Evolutionary conservation across 2,329 filamentous ascomycete genomes (phyloP).

Genomic region (Alternaria postmessia): DNA sequence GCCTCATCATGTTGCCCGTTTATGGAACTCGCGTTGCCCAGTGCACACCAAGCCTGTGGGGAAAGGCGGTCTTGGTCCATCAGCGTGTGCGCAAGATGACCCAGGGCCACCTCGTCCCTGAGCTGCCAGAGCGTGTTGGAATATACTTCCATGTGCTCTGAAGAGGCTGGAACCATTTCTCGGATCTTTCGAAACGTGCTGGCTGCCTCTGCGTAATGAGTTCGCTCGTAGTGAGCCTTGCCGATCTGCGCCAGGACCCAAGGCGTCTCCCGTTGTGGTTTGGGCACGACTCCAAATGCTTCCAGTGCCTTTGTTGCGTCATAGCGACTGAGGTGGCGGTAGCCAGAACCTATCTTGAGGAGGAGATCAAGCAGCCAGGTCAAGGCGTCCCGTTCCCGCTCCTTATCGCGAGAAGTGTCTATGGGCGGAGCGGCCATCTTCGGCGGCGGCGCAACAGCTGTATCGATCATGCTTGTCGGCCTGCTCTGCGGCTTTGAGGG

Average conservation of each 20-base stretch:
- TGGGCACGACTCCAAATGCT: conserved; percentile 74
- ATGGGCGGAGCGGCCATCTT: conserved; percentile 55
- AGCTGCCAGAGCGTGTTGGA: conserved; percentile 99
- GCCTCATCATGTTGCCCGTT: conserved; percentile 94
- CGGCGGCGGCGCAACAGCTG: conserved; percentile 31
- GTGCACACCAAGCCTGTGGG: conserved; percentile 93
- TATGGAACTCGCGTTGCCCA: conserved; percentile 94
- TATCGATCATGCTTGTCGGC: conserved; percentile 45
- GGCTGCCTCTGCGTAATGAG: conserved; percentile 84
- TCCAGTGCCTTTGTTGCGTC: conserved; percentile 80
- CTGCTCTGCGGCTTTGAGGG: conserved; percentile 69
- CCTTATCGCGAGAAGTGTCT: conserved; percentile 73
- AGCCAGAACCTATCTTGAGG: conserved; percentile 81
- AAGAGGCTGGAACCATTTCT: conserved; percentile 78
- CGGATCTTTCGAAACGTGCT: conserved; percentile 83
- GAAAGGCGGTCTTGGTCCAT: conserved; percentile 87
- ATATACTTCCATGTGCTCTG: conserved; percentile 97
- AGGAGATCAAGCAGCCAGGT: conserved; percentile 81
- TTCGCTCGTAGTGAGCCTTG: conserved; percentile 89
- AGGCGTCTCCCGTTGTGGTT: conserved; percentile 83
- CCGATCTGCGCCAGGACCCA: conserved; percentile 94
- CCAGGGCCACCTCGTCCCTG: conserved; percentile 89
- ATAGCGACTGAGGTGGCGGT: conserved; percentile 79
- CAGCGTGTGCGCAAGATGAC: conserved; percentile 89
- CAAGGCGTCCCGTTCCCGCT: conserved; percentile 80